Percentiles rank a stretch among this genome's conserved stretches.
Evolutionary conservation across 2,329 filamentous ascomycete genomes (phyloP).

Genomic region (Tetracladium maxilliforme): DNA sequence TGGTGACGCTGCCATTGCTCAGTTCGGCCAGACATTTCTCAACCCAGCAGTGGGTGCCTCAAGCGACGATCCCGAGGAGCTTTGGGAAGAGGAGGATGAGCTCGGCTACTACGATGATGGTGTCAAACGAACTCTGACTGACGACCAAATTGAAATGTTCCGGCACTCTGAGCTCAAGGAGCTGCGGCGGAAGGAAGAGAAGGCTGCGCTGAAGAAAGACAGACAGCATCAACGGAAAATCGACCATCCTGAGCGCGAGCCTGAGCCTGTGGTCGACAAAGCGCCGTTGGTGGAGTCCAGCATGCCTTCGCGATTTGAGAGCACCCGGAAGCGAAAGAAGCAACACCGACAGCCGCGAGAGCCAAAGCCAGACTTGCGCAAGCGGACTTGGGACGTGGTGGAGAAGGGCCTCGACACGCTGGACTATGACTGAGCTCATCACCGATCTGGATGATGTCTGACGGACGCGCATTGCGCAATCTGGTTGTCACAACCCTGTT

Average conservation of each 20-base stretch:
- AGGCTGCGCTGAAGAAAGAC: slow-evolving; percentile 5
- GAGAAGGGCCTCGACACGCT: slow-evolving; percentile 43
- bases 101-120: slow-evolving; percentile 82
- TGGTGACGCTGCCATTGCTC: slow-evolving; percentile 24
- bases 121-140: slow-evolving; percentile 75
- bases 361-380: slow-evolving; percentile 44
- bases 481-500: too few relatives aligned
- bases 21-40: slow-evolving; percentile 31
- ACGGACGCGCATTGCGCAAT: too few relatives aligned
- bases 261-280: slow-evolving; percentile 1
- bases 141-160: slow-evolving; percentile 84
- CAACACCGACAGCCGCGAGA: slow-evolving; percentile 23
- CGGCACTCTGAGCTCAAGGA: slow-evolving; percentile 74
- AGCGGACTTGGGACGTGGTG: slow-evolving; percentile 53
- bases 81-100: slow-evolving; percentile 43
- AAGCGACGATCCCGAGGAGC: slow-evolving; percentile 17
- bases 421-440: slow-evolving; percentile 31
- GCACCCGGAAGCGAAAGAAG: slow-evolving; percentile 17
- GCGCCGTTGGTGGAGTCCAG: slow-evolving; percentile 4
- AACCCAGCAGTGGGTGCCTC: slow-evolving; percentile 14
- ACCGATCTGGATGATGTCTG: background rate
- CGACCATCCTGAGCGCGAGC: slow-evolving; percentile 3
- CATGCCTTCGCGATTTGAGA: background rate
- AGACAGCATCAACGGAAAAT: slow-evolving; percentile 4
- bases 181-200: slow-evolving; percentile 38